Evolutionary conservation across 768 basidiomycete species (phyloP).

Genomic region (Boletus sp.): DNA sequence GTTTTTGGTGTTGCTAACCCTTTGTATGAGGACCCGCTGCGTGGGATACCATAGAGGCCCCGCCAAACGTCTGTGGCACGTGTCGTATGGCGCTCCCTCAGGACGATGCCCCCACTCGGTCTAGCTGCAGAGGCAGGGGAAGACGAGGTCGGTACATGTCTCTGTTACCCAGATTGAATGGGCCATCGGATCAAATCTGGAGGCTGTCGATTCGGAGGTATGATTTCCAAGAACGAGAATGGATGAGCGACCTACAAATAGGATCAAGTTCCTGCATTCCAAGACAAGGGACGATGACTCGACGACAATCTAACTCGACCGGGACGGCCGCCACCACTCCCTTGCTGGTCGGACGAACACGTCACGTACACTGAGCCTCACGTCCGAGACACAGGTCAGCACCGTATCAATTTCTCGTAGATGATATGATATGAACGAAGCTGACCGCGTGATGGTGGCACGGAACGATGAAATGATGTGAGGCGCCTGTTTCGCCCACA

Average conservation of each 20-base stretch:
- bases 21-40: slow-evolving; percentile 1
- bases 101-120: background rate
- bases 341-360: slow-evolving; percentile 20
- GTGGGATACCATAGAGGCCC: slow-evolving; percentile 2
- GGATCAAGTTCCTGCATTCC: slow-evolving; percentile 4
- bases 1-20: slow-evolving; percentile 7
- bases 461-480: slow-evolving; percentile 6
- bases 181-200: slow-evolving; percentile 1
- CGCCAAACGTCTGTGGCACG: background rate
- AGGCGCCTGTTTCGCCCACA: slow-evolving; percentile 11
- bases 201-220: background rate
- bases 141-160: background rate
- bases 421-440: slow-evolving; percentile 16
- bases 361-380: slow-evolving; percentile 5
- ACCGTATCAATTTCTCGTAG: background rate
- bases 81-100: background rate
- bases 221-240: background rate
- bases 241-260: background rate
- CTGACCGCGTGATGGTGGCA: slow-evolving; percentile 10
- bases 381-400: background rate
- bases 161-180: slow-evolving; percentile 7
- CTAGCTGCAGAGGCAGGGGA: background rate
- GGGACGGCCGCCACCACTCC: slow-evolving; percentile 12
- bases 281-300: background rate
- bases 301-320: slow-evolving; percentile 1